Base-by-base conservation (phyloP, 148 eudicot genomes). In the Nepenthes gracilis region DNA sequence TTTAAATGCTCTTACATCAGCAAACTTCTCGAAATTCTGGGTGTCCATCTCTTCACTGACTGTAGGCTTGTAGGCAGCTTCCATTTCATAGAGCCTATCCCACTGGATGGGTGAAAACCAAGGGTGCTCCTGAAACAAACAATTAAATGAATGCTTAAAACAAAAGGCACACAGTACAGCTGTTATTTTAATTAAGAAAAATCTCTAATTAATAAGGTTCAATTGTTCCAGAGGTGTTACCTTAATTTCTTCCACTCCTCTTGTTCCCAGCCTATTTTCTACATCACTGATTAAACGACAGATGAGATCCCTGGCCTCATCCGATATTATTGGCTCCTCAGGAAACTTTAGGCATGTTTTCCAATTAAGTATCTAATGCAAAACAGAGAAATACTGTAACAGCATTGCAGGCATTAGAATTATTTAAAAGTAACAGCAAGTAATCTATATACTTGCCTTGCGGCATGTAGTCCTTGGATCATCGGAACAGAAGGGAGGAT, bases 401-500 rank as follows among this genome's bases (percentile, higher is more conserved):
- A 12, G 32, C 6, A 62, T 65, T 59, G 12, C 23, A 37, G 57
- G 63, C 55, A 63, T 36, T 53, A 5, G 57, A 52, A 45, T 49
- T 45, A 57, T 61, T 40, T 40, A 40, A 3, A 40, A 40, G 45
- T 40, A 40, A 40, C 45, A 3, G 45, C 45, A 40, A 40, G 45
- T 8, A 40, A 4, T 40, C 6, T 40, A 40, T 40, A 40, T 40
- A 40, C 45, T 66, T 72, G 75, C 89, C 89, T 85, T 85, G 59
- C 84, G 83, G 38, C 86, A 82, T 49, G 91, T 82, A 37, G 81
- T 77, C 63, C 81, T 80, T 2, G 87, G 91, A 63, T 85, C 87
- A 35, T 85, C 91, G 33, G 91, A 82, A 61, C 87, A 85, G 61
- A 85, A 85, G 36, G 91, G 91, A 71, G 91, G 91, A 74, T 80